Evolutionary conservation across 176 grass and related monocot species (phyloP), one percentile per base, ranked within the genome.

Genomic region (Tillandsia leiboldiana): DNA sequence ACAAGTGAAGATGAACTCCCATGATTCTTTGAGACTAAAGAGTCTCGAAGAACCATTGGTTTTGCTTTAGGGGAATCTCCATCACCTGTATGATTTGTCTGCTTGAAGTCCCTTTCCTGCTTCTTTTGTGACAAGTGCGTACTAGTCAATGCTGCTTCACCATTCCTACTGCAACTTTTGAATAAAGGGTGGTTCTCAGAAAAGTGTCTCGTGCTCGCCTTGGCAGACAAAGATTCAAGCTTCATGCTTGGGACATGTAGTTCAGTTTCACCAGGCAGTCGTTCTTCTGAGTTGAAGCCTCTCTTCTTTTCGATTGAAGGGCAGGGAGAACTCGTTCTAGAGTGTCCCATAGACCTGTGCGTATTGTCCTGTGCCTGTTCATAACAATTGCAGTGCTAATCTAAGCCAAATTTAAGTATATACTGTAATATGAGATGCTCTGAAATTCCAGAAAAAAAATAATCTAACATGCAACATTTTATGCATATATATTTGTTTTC

Each of bases 191-290:
- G 18, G 22, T 28, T 28, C 11, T 69, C 50, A 12, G 50, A 65
- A 3, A 9, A 76, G 27, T 26, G n/a, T 26, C 12, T 22, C 22
- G 24, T 28, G 13, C 71, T 59, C 6, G 23, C 48, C 17, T 57
- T 72, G 8, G 67, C n/a, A 51, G 70, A 58, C 2, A 53, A 24
- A 26, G 51, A 82, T 14, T n/a, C 17, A 24, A 18, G 24, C 5
- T 12, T 47, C 58, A 83, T 3, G 3, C 64, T 80, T 62, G 79
- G 73, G 10, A 71, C 69, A 61, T 77, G 64, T n/a, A 42, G 51
- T 69, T 51, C 77, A 70, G 51, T 71, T 62, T 78, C 83, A 5
- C 51, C 64, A 61, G 69, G 26, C 54, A 66, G 15, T 52, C 63
- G 73, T 63, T 84, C 77, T 49, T 83, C 10, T 5, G 66, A 68